Conservation (phyloP, 768 basidiomycete species). For the Lanmaoa pseudosensibilis region DNA sequence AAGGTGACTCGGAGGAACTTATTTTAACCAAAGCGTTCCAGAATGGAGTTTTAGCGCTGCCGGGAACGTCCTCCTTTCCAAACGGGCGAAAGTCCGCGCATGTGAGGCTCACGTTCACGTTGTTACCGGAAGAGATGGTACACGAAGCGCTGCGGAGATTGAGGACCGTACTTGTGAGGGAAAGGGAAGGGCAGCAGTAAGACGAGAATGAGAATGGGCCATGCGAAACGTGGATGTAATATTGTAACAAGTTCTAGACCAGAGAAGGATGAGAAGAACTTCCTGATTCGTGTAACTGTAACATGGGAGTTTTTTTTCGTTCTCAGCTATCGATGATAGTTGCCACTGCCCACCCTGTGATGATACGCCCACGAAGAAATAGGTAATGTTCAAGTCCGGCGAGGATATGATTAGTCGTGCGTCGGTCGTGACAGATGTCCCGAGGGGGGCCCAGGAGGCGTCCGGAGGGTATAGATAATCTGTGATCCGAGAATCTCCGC, state of each 20-base stretch:
- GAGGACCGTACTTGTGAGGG: conserved; percentile 31
- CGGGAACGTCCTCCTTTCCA: conserved; percentile 72
- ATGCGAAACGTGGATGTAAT: background rate
- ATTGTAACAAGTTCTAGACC: background rate
- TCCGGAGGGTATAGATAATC: no score
- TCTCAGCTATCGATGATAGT: background rate
- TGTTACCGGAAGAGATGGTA: conserved; percentile 58
- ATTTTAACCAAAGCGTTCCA: conserved; percentile 70
- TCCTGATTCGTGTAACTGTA: no score
- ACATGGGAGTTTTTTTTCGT: no score
- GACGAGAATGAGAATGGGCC: background rate
- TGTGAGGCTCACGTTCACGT: conserved; percentile 74
- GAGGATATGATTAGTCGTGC: background rate
- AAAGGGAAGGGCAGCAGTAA: conserved; percentile 2
- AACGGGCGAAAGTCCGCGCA: conserved; percentile 61
- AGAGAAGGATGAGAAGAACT: no score
- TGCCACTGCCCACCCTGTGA: background rate
- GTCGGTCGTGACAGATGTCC: background rate
- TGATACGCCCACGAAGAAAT: background rate
- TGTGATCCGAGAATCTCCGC: background rate
- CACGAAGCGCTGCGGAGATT: conserved; percentile 67
- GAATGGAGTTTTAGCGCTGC: conserved; percentile 77
- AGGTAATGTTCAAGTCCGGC: background rate
- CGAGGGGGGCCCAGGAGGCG: no score
- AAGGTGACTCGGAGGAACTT: conserved; percentile 63